These are phyloP conservation scores for Cercospora beticola DNA, from an alignment of 2,329 filamentous ascomycete species.

Conservation along the genomic window DNA sequence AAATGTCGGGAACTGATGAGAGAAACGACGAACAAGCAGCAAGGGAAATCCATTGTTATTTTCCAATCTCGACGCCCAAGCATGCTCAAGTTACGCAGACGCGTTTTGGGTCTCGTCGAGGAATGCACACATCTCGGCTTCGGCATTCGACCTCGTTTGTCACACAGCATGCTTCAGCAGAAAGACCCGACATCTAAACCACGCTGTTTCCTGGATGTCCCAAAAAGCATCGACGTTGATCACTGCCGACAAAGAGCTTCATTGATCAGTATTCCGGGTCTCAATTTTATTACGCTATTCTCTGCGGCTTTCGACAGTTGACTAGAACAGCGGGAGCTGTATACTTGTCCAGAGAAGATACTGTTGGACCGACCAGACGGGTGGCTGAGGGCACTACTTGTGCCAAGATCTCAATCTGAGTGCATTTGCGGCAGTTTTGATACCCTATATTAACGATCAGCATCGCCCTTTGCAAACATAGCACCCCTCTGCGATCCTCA, in stretches of 20 bases:
- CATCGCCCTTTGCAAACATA: background rate
- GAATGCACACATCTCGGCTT: background rate
- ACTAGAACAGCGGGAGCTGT: background rate
- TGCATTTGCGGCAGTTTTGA: background rate
- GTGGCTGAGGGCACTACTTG: background rate
- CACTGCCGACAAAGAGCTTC: background rate
- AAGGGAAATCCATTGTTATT: background rate
- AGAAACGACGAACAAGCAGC: background rate
- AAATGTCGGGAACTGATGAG: background rate
- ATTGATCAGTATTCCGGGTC: background rate
- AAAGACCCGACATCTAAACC: background rate
- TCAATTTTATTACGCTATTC: background rate
- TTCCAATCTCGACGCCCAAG: background rate
- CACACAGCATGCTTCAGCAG: background rate
- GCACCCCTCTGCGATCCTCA: background rate
- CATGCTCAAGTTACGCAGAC: background rate
- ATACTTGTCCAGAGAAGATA: background rate
- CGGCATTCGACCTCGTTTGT: background rate
- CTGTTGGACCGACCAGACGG: background rate
- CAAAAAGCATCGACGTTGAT: background rate
- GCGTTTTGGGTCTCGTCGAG: background rate
- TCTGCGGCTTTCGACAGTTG: background rate
- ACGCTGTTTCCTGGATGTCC: no score
- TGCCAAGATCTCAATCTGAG: background rate
- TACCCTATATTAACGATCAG: background rate